A percentile compares a stretch with the other conserved stretches of the same genome.
Conservation (phyloP, 345 rosid genomes). For the Tarenaya hassleriana region DNA sequence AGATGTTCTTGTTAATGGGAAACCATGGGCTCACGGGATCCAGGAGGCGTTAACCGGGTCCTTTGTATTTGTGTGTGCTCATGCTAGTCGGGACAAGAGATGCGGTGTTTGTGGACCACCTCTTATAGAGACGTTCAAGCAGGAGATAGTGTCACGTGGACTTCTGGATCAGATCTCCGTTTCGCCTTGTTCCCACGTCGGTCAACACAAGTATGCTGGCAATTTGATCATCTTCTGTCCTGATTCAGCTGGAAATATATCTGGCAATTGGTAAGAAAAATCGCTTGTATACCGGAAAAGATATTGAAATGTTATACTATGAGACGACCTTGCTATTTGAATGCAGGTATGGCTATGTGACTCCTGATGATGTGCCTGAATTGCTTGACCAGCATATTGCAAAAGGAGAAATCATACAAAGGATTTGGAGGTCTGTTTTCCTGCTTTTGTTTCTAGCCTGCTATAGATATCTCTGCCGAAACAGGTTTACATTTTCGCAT, state of each 20-base stretch:
- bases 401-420: slow-evolving; percentile 61
- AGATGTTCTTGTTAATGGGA: slow-evolving; percentile 75
- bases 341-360: slow-evolving; percentile 93
- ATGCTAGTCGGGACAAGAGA: slow-evolving; percentile 78
- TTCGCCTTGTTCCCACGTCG: slow-evolving; percentile 75
- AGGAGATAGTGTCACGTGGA: slow-evolving; percentile 62
- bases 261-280: slow-evolving; percentile 70
- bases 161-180: slow-evolving; percentile 55
- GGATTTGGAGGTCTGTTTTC: slow-evolving; percentile 71
- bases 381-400: slow-evolving; percentile 81
- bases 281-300: background rate
- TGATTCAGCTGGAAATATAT: slow-evolving; percentile 48
- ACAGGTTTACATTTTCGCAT: background rate
- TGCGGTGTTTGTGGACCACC: slow-evolving; percentile 95
- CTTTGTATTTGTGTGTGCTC: slow-evolving; percentile 77
- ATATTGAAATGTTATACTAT: slow-evolving; percentile 4
- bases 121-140: slow-evolving; percentile 57
- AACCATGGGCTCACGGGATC: slow-evolving; percentile 55
- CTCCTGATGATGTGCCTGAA: slow-evolving; percentile 84
- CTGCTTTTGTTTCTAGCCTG: background rate
- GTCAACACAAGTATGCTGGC: slow-evolving; percentile 96
- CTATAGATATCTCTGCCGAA: background rate
- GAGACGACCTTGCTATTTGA: slow-evolving; percentile 3
- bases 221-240: slow-evolving; percentile 69
- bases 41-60: slow-evolving; percentile 53